These are phyloP conservation scores for Elongisporangium undulatum DNA, from an alignment of 352 stramenopile species.

Conservation along the genomic window DNA sequence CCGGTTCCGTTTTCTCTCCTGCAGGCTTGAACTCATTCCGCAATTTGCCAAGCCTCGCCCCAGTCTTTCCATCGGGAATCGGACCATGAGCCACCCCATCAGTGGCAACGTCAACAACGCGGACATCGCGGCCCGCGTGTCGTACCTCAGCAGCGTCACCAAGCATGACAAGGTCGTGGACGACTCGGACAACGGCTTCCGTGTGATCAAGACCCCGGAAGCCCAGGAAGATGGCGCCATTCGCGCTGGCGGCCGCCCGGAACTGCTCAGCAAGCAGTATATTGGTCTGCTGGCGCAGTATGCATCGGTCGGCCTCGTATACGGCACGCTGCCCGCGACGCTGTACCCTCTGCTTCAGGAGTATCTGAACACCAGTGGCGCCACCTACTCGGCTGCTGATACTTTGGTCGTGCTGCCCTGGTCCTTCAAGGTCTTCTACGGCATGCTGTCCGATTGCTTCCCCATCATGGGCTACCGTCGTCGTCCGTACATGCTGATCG, in stretches of 20 bases:
- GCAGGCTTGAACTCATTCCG: constrained; percentile 1
- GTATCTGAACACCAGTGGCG: constrained; percentile 25
- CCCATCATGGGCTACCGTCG: constrained; percentile 32
- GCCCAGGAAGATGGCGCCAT: constrained; percentile 6
- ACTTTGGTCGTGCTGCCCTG: constrained; percentile 24
- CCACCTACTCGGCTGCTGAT: constrained; percentile 18
- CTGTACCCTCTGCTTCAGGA: constrained; percentile 28
- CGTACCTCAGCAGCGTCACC: constrained; percentile 13
- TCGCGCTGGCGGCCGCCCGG: constrained; percentile 5
- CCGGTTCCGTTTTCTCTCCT: too few relatives aligned
- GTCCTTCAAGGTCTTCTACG: constrained; percentile 35
- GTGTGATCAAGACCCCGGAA: background rate
- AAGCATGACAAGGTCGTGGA: constrained; percentile 13
- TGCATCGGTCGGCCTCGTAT: constrained; percentile 39
- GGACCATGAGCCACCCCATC: background rate
- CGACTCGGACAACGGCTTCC: background rate
- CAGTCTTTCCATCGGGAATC: background rate
- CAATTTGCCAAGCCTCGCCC: constrained; percentile 1
- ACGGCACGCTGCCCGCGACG: constrained; percentile 22
- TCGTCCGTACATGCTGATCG: constrained; percentile 34
- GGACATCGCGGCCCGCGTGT: constrained; percentile 10
- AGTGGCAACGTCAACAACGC: constrained; percentile 2
- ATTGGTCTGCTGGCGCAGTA: constrained; percentile 49
- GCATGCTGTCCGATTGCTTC: constrained; percentile 13
- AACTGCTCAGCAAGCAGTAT: constrained; percentile 14